phyloP scores from a whole-genome alignment of 495 filamentous ascomycete genomes.

The Podospora pseudoanserina region DNA sequence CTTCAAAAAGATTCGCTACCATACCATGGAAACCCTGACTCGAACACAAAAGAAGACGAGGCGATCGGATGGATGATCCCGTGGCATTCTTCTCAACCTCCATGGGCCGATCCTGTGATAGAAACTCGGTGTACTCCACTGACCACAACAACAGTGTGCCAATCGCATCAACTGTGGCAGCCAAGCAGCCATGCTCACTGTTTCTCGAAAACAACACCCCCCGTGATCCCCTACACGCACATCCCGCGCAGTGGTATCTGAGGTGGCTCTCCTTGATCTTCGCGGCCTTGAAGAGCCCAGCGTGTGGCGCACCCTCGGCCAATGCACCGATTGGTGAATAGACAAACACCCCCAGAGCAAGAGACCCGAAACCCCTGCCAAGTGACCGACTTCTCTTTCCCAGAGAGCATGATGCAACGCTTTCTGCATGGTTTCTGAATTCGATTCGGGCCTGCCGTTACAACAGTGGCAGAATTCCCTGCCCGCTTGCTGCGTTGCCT shows the following conservation, averaged over 20 bases:
- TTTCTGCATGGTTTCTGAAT: background rate
- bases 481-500: background rate
- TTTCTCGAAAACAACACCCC: background rate
- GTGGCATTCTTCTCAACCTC: background rate
- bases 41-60: background rate
- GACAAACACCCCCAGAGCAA: background rate
- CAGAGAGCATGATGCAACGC: background rate
- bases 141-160: background rate
- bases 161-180: background rate
- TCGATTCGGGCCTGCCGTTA: conserved; percentile 1
- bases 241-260: background rate
- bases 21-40: background rate
- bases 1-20: background rate
- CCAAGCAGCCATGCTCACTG: background rate
- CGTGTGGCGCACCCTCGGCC: background rate
- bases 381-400: background rate
- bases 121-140: background rate
- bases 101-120: background rate
- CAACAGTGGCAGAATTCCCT: conserved; percentile 1
- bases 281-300: background rate
- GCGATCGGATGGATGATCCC: background rate
- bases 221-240: background rate
- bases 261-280: background rate
- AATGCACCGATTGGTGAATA: background rate
- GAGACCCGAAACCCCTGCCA: background rate